Base-by-base conservation (phyloP, 305 asterid genomes). In the Salvia sclarea region DNA sequence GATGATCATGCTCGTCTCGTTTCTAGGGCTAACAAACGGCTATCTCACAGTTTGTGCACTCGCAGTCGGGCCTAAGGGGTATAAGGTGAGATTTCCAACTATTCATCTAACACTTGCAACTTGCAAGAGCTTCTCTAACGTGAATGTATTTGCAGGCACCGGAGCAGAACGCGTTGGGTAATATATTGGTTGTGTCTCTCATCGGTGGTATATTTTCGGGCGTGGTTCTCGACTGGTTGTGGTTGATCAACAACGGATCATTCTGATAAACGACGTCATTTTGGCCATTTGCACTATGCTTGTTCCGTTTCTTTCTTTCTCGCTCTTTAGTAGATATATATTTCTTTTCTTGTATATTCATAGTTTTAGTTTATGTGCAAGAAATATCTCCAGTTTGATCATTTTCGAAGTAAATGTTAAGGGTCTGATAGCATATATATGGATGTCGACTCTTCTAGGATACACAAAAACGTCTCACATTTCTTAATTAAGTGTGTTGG, bases 141-240 rank as follows among this genome's bases (percentile, higher is more conserved):
- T n/a, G 33, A 37, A 9, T 14, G 52, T 59, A 8, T 40, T 35
- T 60, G 65, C 56, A 93, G 98, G 97, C 96, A 25, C 96, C 96
- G 10, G 97, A 93, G 86, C 91, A 87, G 75, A 91, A 93, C 69
- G 97, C 98, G 10, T 65, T 91, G 70, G 98, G 98, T 4, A 89
- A 91, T 62, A 30, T 93, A 83, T 77, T 93, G n/a, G 87, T 88
- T 10, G 45, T 83, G 25, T 91, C 82, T 75, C 84, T 90, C 63
- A 85, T 88, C 17, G 85, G 73, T 2, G 98, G 97, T 41, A 74
- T 93, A 61, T 82, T 88, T 71, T 52, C 89, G 2, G 97, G 98
- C 0, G 97, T 85, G 2, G 79, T 84, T 77, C 86, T 87, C 1
- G 95, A 81, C 76, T 93, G 96, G 96, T 59, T 93, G 74, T 93